Evolutionary conservation across 371 early-diverging fungal genomes (phyloP).

Genomic region (Mortierella sp.): DNA sequence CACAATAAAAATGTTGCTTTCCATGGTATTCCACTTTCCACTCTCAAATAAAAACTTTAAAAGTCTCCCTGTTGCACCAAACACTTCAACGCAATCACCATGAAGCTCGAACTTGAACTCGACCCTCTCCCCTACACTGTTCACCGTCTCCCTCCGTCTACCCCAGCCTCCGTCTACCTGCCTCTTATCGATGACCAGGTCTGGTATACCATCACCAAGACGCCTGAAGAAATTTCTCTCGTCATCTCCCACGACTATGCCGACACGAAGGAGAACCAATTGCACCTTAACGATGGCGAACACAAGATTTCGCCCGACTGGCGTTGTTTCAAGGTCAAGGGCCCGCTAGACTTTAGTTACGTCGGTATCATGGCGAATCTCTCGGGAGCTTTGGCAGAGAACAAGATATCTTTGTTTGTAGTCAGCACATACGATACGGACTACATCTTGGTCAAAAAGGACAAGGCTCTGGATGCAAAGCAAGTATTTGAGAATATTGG

Average conservation of each 20-base stretch:
- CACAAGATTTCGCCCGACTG: constrained; percentile 68
- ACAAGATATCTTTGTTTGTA: constrained; percentile 76
- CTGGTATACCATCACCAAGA: constrained; percentile 72
- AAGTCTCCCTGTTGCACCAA: background rate
- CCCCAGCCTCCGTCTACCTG: constrained; percentile 38
- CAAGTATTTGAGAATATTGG: constrained; percentile 56
- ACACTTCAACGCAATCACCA: constrained; percentile 1
- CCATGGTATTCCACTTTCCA: no score
- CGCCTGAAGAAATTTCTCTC: constrained; percentile 68
- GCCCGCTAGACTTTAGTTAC: constrained; percentile 79
- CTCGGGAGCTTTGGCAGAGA: constrained; percentile 67
- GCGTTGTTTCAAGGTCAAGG: constrained; percentile 74
- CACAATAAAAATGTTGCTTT: no score
- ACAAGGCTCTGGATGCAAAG: constrained; percentile 62
- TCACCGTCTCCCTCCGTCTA: constrained; percentile 49
- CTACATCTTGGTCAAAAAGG: constrained; percentile 78
- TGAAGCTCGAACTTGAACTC: constrained; percentile 39
- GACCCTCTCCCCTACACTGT: constrained; percentile 42
- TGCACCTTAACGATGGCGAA: constrained; percentile 33
- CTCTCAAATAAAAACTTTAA: background rate
- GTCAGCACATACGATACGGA: constrained; percentile 87
- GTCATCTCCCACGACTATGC: constrained; percentile 60
- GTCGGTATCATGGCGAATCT: constrained; percentile 80
- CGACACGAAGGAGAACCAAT: constrained; percentile 19
- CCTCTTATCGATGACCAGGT: constrained; percentile 60